Conservation (phyloP, 371 early-diverging fungal genomes). For the Encephalitozoon intestinalis region DNA sequence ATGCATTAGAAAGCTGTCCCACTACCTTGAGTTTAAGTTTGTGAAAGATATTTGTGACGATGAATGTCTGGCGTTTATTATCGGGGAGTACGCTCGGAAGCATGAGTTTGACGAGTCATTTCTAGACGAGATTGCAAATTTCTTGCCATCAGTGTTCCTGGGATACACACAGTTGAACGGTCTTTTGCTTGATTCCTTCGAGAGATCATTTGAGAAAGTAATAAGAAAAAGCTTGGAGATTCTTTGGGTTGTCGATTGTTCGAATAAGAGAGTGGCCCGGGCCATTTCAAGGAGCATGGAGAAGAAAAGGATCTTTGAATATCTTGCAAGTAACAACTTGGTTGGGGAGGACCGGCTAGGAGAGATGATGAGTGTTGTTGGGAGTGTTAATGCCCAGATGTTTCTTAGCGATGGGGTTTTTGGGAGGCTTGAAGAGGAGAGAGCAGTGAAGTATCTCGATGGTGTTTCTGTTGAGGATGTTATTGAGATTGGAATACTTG, state of each 20-base stretch:
- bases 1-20: background rate
- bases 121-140: background rate
- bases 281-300: background rate
- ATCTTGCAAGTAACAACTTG: background rate
- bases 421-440: background rate
- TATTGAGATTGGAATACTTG: background rate
- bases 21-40: background rate
- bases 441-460: background rate
- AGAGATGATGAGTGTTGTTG: background rate
- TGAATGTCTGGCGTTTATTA: background rate
- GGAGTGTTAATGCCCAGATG: background rate
- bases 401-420: background rate
- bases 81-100: conserved; percentile 6
- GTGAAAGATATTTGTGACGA: background rate
- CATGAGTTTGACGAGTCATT: background rate
- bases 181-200: background rate
- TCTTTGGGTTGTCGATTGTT: background rate
- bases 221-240: background rate
- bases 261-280: background rate
- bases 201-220: background rate
- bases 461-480: background rate
- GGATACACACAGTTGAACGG: background rate
- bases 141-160: background rate
- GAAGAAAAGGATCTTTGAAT: background rate
- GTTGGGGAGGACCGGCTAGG: background rate